A percentile compares a stretch with the other conserved stretches of the same genome.
phyloP scores from a whole-genome alignment of 306 rosid genomes.

The Malus sylvestris region DNA sequence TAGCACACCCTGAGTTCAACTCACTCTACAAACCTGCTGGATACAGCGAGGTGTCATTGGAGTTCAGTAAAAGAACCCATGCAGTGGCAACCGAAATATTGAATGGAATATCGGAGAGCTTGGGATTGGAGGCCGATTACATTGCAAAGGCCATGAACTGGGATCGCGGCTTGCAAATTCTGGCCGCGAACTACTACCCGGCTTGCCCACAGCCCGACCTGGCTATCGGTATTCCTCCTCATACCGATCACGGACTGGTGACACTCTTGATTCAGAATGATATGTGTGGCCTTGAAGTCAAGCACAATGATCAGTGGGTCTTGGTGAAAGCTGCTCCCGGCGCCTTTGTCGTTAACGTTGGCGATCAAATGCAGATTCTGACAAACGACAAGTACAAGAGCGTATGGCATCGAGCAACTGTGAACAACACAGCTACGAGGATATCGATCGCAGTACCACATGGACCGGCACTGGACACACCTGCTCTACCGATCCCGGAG shows the following conservation, averaged over 20 bases:
- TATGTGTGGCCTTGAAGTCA: conserved; percentile 4
- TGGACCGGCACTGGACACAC: conserved; percentile 41
- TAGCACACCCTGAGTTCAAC: conserved; percentile 38
- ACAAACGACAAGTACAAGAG: conserved; percentile 56
- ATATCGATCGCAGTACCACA: conserved; percentile 33
- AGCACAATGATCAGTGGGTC: conserved; percentile 3
- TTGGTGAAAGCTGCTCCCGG: neutral
- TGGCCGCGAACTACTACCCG: neutral
- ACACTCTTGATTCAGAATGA: neutral
- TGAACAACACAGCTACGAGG: conserved; percentile 43
- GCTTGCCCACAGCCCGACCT: conserved; percentile 2
- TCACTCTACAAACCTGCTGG: conserved; percentile 40
- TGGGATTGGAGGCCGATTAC: neutral
- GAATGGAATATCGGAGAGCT: conserved; percentile 3
- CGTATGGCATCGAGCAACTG: conserved; percentile 40
- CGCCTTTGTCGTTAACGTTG: conserved; percentile 8
- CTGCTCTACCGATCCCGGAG: conserved; percentile 38
- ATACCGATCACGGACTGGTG: conserved; percentile 1
- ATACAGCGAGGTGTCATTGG: conserved; percentile 26
- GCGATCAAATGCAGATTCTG: conserved; percentile 22
- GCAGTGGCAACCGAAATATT: conserved; percentile 19
- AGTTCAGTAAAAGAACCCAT: conserved; percentile 33
- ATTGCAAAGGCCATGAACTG: neutral
- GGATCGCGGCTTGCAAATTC: neutral
- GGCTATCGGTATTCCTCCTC: neutral